phyloP scores from a whole-genome alignment of 2,329 filamentous ascomycete species.

The Leptographium lundbergii region DNA sequence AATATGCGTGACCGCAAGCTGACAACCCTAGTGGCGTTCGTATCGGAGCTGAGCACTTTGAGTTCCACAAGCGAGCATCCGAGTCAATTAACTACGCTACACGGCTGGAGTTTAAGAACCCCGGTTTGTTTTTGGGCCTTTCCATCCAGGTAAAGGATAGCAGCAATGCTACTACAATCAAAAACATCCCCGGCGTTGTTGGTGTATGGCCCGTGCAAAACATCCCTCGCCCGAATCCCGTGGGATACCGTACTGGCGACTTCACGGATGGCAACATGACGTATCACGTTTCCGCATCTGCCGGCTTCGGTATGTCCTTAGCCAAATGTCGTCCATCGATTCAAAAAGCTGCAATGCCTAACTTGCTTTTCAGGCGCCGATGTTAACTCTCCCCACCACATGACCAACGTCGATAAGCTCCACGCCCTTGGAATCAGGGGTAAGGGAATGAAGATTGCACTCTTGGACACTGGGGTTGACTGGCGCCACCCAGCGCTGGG shows the following conservation, averaged over 20 bases:
- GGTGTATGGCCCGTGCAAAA: background rate
- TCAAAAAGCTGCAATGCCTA: too few species aligned
- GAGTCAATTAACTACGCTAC: background rate
- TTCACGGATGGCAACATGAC: background rate
- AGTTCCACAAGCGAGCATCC: background rate
- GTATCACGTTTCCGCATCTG: background rate
- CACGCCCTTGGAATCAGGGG: conserved; percentile 37
- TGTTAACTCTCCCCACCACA: conserved; percentile 26
- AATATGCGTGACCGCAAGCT: background rate
- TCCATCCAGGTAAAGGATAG: background rate
- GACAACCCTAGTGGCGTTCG: background rate
- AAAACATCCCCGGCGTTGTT: background rate
- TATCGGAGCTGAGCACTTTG: background rate
- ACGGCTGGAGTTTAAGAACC: background rate
- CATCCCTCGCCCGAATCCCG: background rate
- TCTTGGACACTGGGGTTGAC: conserved; percentile 35
- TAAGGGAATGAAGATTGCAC: conserved; percentile 34
- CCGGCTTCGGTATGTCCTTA: too few species aligned
- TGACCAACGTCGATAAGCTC: conserved; percentile 45
- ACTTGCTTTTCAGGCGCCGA: too few species aligned
- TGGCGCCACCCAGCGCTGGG: conserved; percentile 19
- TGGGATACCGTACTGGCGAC: background rate
- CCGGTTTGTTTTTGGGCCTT: background rate
- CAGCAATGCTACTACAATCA: background rate
- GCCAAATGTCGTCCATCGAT: too few species aligned